phyloP scores from a whole-genome alignment of 306 rosid species.

The Oxytropis ochrocephala region DNA sequence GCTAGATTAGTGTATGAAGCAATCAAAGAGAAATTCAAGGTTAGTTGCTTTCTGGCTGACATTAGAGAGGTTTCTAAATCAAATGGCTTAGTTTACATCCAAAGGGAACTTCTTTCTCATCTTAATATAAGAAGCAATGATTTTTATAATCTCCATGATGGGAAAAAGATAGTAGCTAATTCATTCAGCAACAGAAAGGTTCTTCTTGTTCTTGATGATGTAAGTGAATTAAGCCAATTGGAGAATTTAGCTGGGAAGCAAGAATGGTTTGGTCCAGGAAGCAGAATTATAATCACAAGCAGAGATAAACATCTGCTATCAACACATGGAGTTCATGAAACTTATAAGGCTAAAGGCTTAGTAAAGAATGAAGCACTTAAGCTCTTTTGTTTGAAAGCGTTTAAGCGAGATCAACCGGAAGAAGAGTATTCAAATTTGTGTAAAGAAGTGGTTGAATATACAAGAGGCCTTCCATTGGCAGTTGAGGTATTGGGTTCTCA shows the following conservation, averaged over 20 bases:
- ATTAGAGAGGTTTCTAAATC: constrained; percentile 16
- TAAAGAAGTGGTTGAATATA: constrained; percentile 6
- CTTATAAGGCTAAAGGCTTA: background rate
- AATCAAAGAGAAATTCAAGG: background rate
- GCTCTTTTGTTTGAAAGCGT: constrained; percentile 27
- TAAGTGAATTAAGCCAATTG: constrained; percentile 25
- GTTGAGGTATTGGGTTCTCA: constrained; percentile 21
- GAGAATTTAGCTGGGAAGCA: constrained; percentile 17
- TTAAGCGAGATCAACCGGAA: constrained; percentile 14
- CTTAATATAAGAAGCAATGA: background rate
- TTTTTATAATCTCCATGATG: background rate
- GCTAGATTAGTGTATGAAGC: constrained; percentile 24
- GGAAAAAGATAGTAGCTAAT: constrained; percentile 17
- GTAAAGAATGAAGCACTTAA: constrained; percentile 12
- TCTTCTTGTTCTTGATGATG: constrained; percentile 35
- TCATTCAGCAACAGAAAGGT: constrained; percentile 3
- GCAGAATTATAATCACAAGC: constrained; percentile 32
- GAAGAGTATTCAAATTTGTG: constrained; percentile 20
- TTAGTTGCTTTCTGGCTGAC: constrained; percentile 26
- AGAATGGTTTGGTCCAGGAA: constrained; percentile 39
- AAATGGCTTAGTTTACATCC: constrained; percentile 16
- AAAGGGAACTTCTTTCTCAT: constrained; percentile 19
- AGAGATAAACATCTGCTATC: constrained; percentile 19
- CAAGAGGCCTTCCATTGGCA: constrained; percentile 37
- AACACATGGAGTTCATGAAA: constrained; percentile 8